Base-by-base conservation (phyloP, 768 basidiomycete genomes). In the Trametes punicea region DNA sequence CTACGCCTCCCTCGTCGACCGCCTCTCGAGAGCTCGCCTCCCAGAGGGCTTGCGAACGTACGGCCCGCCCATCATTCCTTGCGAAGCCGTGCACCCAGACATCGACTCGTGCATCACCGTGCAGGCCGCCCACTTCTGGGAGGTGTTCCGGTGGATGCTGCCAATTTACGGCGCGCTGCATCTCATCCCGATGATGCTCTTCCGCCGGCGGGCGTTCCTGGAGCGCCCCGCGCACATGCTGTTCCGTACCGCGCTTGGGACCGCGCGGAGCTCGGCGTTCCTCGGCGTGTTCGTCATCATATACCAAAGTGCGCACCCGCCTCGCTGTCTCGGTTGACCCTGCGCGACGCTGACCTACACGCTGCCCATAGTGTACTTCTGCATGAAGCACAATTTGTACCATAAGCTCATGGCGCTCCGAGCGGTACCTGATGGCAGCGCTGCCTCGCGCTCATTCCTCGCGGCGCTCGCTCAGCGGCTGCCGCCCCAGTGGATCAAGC, bases 141-240 rank as follows among this genome's bases (percentile, higher is more conserved):
- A 81, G 16, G 93, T 97, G 6, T 89, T 87, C 69, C 82, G 81
- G 72, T 95, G 81, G 88, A 93, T 90, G 73, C 69, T 88, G 40
- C 88, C 84, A 3, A 82, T 87, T 36, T 98, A 98, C 64, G 87
- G 90, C 20, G 93, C 92, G 0, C 72, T 98, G 29, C 96, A 98
- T 69, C 80, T 97, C 56, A 81, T 97, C 26, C 95, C 96, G 1
- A 79, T 87, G 44, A 73, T 98, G 10, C 73, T 97, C 4, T 92
- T 98, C 71, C 90, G 91, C 63, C 76, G 87, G 34, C 76, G 79
- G 23, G 71, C 75, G 0, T 89, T 96, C 67, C 64, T 79, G 46
- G 75, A 79, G 39, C 81, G 85, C 62, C 94, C 94, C 0, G 69
- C 77, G 20, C 74, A 73, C 38, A 85, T 94, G 73, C 70, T 93